A percentile compares a stretch with the other conserved stretches of the same genome.
Conservation (phyloP, 352 stramenopile species). For the Phytophthora uliginosa region DNA sequence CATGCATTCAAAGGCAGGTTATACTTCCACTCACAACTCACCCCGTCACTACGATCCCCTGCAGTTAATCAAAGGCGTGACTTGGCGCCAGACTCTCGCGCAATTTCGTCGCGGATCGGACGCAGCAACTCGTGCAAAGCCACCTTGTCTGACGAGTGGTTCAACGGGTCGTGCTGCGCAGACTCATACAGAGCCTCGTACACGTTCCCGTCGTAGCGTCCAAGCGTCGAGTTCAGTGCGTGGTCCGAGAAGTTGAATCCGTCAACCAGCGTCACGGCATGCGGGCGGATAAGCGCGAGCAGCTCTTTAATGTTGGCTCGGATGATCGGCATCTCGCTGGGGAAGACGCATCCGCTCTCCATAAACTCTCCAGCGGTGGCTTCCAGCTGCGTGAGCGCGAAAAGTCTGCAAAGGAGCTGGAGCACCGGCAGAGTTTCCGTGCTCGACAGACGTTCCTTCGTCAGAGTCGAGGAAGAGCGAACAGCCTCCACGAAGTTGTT, state of each 20-base stretch:
- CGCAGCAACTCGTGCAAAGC: slow-evolving; percentile 68
- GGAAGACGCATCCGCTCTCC: slow-evolving; percentile 61
- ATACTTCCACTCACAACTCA: neutral
- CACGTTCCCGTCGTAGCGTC: slow-evolving; percentile 77
- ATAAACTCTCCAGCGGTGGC: slow-evolving; percentile 70
- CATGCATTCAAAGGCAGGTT: neutral
- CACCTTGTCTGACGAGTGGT: slow-evolving; percentile 68
- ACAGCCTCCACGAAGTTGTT: slow-evolving; percentile 55
- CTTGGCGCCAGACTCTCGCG: slow-evolving; percentile 20
- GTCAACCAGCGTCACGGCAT: slow-evolving; percentile 82
- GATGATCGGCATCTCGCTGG: slow-evolving; percentile 56
- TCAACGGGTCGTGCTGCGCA: slow-evolving; percentile 72
- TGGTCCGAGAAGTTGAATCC: slow-evolving; percentile 87
- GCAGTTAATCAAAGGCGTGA: slow-evolving; percentile 41
- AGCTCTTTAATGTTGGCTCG: slow-evolving; percentile 62
- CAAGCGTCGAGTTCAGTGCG: slow-evolving; percentile 77
- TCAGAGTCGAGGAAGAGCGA: slow-evolving; percentile 33
- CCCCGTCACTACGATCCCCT: neutral
- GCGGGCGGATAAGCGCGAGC: slow-evolving; percentile 58
- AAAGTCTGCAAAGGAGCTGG: slow-evolving; percentile 71
- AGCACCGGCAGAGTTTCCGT: slow-evolving; percentile 48
- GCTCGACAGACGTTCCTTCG: slow-evolving; percentile 26
- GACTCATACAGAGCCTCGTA: slow-evolving; percentile 78
- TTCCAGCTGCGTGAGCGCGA: slow-evolving; percentile 83
- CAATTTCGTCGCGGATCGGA: slow-evolving; percentile 69